phyloP scores from a whole-genome alignment of 139 green algal species.

The Chlamydomonas applanata region DNA sequence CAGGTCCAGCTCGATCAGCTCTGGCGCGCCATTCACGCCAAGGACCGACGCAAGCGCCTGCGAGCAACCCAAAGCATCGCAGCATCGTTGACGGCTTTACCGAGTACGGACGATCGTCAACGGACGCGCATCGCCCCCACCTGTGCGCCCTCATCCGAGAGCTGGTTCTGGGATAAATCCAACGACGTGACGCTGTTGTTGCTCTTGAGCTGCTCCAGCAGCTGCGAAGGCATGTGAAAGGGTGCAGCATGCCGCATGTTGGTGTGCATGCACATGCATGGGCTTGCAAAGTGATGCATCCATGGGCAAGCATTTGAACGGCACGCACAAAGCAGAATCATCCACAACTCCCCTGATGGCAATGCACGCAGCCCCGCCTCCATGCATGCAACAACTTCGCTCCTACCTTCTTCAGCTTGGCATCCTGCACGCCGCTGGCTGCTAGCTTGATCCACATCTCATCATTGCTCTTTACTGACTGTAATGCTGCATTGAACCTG shows the following conservation, averaged over 20 bases:
- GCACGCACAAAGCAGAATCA: constrained; percentile 1
- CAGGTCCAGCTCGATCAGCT: constrained; percentile 64
- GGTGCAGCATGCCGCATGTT: too few species aligned
- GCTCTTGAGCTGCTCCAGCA: constrained; percentile 49
- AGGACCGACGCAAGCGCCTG: constrained; percentile 45
- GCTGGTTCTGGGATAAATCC: constrained; percentile 59
- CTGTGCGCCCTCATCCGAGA: constrained; percentile 55
- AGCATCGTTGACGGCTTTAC: too few species aligned
- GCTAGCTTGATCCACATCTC: constrained; percentile 59
- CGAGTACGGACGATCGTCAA: too few species aligned
- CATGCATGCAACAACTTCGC: too few species aligned
- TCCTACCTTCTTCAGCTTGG: constrained; percentile 43
- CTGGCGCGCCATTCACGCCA: constrained; percentile 26
- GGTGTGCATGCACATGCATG: background rate
- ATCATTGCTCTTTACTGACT: constrained; percentile 11
- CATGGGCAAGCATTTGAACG: background rate
- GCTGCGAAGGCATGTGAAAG: constrained; percentile 18
- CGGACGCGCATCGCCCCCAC: constrained; percentile 29
- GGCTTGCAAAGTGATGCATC: too few species aligned
- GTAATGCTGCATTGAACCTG: constrained; percentile 35
- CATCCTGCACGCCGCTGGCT: constrained; percentile 35
- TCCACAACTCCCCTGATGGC: too few species aligned
- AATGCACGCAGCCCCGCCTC: too few species aligned
- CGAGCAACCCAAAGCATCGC: constrained; percentile 8
- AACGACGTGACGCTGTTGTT: constrained; percentile 59